Evolutionary conservation across 2,329 filamentous ascomycete species (phyloP), one percentile per base, ranked within the genome.

Genomic region (Colletotrichum liriopes): DNA sequence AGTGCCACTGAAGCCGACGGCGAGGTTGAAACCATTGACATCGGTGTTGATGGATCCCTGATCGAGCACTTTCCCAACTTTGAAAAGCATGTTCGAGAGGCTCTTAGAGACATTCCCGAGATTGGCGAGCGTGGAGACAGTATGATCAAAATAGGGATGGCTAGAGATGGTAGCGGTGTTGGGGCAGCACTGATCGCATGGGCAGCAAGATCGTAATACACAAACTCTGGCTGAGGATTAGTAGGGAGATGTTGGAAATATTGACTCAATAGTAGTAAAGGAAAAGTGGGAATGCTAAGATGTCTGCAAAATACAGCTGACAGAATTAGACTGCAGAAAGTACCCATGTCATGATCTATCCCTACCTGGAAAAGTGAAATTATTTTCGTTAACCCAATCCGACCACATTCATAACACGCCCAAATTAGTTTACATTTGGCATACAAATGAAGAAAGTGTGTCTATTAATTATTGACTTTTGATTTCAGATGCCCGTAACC

Each of bases 61-160:
- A 91, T 93, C 2, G 92, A 94, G 78, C 93, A 92, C 79, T 93
- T 93, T 77, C 92, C 92, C 7, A 86, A 86, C 58, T 94, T 93
- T 75, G 91, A 93, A 77, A 86, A 86, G 32, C 86, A 92, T 75
- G 86, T 94, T 51, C 85, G 92, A 14, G 87, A 90, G 76, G 91
- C 91, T 14, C 81, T 94, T 65, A 83, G 89, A 29, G 90, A 92
- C 74, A 86, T 93, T 43, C 83, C 87, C 14, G 85, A 88, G 68
- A 88, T 94, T 74, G 91, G 91, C 1, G 78, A 78, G 8, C 80
- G 82, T 35, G 91, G 91, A 8, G 91, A 93, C 79, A 89, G 88
- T 82, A 89, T 87, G 79, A 87, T 94, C 54, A 84, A 89, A 51
- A 93, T 94, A 76, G 92, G 91, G 3, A 90, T 93, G 77, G 92